Evolutionary conservation across 768 basidiomycete genomes (phyloP).

Genomic region (Pleurotus tuber-regium): DNA sequence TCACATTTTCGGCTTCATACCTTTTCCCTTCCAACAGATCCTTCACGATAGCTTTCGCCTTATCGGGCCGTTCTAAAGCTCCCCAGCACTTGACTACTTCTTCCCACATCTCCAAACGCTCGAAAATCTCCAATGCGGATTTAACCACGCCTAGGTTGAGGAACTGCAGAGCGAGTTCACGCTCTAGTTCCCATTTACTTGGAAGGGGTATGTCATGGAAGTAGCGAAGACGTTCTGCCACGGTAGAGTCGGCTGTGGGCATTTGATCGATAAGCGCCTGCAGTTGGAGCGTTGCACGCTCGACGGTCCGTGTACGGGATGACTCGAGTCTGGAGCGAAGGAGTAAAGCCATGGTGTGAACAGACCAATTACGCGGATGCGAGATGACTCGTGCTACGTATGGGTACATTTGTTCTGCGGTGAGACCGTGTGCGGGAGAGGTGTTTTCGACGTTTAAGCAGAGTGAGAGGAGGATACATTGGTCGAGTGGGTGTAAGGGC

Average conservation of each 20-base stretch:
- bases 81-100: conserved; percentile 90
- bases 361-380: conserved; percentile 92
- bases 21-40: conserved; percentile 84
- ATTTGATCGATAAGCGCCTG: conserved; percentile 97
- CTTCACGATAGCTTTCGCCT: conserved; percentile 75
- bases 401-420: conserved; percentile 87
- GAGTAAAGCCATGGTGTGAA: conserved; percentile 95
- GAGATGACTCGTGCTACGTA: conserved; percentile 88
- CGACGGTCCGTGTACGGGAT: conserved; percentile 85
- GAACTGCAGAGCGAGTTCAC: conserved; percentile 83
- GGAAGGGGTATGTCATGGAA: conserved; percentile 83
- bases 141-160: conserved; percentile 83
- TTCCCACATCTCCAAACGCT: conserved; percentile 98
- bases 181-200: conserved; percentile 91
- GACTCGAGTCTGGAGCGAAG: conserved; percentile 91
- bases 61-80: conserved; percentile 74
- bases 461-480: conserved; percentile 87
- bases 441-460: conserved; percentile 90
- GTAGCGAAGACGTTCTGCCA: conserved; percentile 74
- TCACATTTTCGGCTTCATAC: conserved; percentile 76
- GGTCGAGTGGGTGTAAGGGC: conserved; percentile 87
- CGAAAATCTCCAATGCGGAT: conserved; percentile 91
- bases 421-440: conserved; percentile 87
- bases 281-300: conserved; percentile 88
- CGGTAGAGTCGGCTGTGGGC: conserved; percentile 78